A percentile compares a stretch with the other conserved stretches of the same genome.
phyloP scores from a whole-genome alignment of 75 land plant genomes.

The Picea glauca region DNA sequence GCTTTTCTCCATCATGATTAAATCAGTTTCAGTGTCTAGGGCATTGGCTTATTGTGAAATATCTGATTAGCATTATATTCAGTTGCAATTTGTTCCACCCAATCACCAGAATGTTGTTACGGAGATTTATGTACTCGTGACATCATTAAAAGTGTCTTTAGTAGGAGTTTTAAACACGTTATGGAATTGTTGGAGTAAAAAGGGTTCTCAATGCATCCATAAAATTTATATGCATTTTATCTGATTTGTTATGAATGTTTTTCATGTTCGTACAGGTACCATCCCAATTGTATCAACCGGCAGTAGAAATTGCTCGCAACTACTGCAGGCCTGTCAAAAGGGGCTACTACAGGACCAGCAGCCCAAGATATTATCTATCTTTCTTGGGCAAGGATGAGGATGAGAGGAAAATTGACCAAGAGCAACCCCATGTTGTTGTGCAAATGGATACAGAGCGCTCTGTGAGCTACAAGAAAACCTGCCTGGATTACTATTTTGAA shows the following conservation, averaged over 20 bases:
- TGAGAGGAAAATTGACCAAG: conserved; percentile 22
- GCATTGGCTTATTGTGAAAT: background rate
- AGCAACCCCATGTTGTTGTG: conserved; percentile 38
- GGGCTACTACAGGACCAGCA: conserved; percentile 40
- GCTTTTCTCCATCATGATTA: background rate
- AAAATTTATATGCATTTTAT: background rate
- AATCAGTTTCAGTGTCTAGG: background rate
- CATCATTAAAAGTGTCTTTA: background rate
- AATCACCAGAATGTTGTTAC: background rate
- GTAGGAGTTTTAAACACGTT: background rate
- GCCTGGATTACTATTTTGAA: conserved; percentile 57
- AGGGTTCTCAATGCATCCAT: background rate
- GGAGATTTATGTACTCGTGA: background rate
- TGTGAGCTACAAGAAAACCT: conserved; percentile 40
- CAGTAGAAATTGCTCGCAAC: conserved; percentile 44
- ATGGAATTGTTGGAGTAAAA: background rate
- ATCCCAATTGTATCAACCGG: conserved; percentile 37
- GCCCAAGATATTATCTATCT: conserved; percentile 53
- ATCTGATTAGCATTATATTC: conserved; percentile 5
- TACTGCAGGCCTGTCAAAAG: conserved; percentile 43
- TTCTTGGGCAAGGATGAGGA: conserved; percentile 29
- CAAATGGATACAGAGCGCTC: conserved; percentile 72
- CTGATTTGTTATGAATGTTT: background rate
- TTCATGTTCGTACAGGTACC: conserved; percentile 32
- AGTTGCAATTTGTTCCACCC: background rate